Evolutionary conservation across 805 yeast genomes (phyloP).

Genomic region (Komagataella phaffii): DNA sequence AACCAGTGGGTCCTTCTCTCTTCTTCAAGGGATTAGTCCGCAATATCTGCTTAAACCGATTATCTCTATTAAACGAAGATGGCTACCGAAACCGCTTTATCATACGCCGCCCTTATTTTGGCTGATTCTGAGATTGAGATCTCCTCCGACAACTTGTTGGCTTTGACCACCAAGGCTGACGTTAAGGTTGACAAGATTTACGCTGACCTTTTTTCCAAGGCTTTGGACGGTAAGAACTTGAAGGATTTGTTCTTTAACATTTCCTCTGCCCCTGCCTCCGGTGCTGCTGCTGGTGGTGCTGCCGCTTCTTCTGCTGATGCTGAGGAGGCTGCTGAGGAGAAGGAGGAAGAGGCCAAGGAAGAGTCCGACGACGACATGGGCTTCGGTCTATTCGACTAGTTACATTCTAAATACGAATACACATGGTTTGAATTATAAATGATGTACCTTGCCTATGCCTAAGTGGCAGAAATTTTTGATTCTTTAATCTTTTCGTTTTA

Average conservation of each 20-base stretch:
- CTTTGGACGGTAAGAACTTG: conserved; percentile 68
- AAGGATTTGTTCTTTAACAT: conserved; percentile 52
- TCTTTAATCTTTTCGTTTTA: neutral
- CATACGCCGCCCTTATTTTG: conserved; percentile 96
- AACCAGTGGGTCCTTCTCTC: neutral
- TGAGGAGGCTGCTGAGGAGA: conserved; percentile 37
- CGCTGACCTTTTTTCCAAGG: conserved; percentile 76
- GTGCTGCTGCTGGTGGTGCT: conserved; percentile 33
- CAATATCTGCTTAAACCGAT: neutral
- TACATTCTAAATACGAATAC: conserved; percentile 7
- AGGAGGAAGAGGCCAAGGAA: conserved; percentile 47
- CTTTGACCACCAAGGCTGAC: conserved; percentile 66
- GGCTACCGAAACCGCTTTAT: conserved; percentile 86
- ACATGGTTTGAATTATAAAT: conserved; percentile 1
- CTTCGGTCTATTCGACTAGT: conserved; percentile 81
- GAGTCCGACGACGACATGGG: conserved; percentile 82
- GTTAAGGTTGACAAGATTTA: conserved; percentile 66
- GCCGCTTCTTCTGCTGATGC: conserved; percentile 32
- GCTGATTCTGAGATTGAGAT: conserved; percentile 95
- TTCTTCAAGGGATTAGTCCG: neutral
- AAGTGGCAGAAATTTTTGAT: neutral
- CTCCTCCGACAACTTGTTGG: conserved; percentile 67
- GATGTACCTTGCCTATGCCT: conserved; percentile 1
- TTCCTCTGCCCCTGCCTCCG: conserved; percentile 35
- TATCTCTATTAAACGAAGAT: conserved; percentile 19